Evolutionary conservation across 2,329 filamentous ascomycete genomes (phyloP).

Genomic region (Fusarium sp.): DNA sequence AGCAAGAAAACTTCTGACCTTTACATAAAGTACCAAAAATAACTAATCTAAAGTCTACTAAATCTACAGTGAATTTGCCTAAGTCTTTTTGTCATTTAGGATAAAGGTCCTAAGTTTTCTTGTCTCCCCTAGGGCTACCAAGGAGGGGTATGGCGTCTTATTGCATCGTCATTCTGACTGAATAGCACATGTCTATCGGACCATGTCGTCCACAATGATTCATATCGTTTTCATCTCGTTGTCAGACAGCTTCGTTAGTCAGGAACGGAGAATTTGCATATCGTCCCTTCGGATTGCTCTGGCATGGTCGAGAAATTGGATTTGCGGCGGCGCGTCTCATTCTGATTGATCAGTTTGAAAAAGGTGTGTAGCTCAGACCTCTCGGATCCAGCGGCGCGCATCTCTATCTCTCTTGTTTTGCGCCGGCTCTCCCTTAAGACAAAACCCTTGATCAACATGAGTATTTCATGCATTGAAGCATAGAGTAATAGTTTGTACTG

Average conservation of each 20-base stretch:
- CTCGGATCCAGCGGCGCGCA: conserved; percentile 30
- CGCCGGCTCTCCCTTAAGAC: conserved; percentile 21
- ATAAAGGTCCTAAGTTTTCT: too few relatives aligned
- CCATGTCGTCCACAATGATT: conserved; percentile 6
- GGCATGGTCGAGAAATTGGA: conserved; percentile 37
- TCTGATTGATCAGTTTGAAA: conserved; percentile 23
- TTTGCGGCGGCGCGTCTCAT: conserved; percentile 29
- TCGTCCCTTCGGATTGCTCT: conserved; percentile 19
- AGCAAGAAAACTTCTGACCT: too few relatives aligned
- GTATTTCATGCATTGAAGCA: conserved; percentile 22
- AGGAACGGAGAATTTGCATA: conserved; percentile 31
- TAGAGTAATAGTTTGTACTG: not conserved
- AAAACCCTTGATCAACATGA: conserved; percentile 9
- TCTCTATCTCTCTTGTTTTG: conserved; percentile 27
- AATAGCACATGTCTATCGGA: conserved; percentile 14
- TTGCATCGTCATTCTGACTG: conserved; percentile 42
- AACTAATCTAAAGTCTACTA: too few relatives aligned
- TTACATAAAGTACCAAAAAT: too few relatives aligned
- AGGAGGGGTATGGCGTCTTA: conserved; percentile 28
- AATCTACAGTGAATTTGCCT: too few relatives aligned
- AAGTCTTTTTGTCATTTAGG: too few relatives aligned
- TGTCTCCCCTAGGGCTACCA: not conserved
- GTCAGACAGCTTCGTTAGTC: conserved; percentile 32
- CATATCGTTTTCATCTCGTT: conserved; percentile 18
- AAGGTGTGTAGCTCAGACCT: conserved; percentile 34